Evolutionary conservation across 768 basidiomycete genomes (phyloP).

Genomic region (Termitomyces sp.): DNA sequence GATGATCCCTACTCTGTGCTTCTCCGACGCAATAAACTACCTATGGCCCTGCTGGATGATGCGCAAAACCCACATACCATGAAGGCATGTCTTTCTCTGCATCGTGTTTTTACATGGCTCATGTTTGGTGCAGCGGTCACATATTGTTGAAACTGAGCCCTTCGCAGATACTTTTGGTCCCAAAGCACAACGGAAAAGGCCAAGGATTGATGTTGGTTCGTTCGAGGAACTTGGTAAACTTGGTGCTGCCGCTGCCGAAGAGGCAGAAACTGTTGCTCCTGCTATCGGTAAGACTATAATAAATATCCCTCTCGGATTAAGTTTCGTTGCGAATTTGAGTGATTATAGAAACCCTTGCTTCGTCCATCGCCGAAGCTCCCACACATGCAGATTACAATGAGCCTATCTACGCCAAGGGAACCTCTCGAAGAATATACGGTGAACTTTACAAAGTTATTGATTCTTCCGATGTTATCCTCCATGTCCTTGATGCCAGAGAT

Average conservation of each 20-base stretch:
- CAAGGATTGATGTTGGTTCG: slow-evolving; percentile 80
- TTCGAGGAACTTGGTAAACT: slow-evolving; percentile 85
- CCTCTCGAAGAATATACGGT: slow-evolving; percentile 92
- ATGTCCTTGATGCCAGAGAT: slow-evolving; percentile 93
- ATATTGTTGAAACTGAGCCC: slow-evolving; percentile 95
- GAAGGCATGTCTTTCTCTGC: slow-evolving; percentile 43
- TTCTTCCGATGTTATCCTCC: slow-evolving; percentile 94
- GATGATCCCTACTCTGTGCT: slow-evolving; percentile 96
- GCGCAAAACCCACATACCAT: slow-evolving; percentile 72
- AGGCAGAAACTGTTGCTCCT: slow-evolving; percentile 41
- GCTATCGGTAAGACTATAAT: slow-evolving; percentile 36
- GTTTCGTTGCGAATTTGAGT: background rate
- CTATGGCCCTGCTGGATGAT: slow-evolving; percentile 94
- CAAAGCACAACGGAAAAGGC: slow-evolving; percentile 90
- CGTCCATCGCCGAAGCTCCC: slow-evolving; percentile 42
- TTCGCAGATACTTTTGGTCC: slow-evolving; percentile 94
- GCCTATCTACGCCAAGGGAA: slow-evolving; percentile 93
- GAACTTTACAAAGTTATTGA: slow-evolving; percentile 99
- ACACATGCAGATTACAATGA: slow-evolving; percentile 81
- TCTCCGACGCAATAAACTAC: slow-evolving; percentile 89
- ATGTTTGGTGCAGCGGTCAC: slow-evolving; percentile 54
- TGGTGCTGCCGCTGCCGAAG: slow-evolving; percentile 49
- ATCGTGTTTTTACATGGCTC: background rate
- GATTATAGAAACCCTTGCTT: slow-evolving; percentile 39
- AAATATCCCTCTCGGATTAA: background rate